Base-by-base conservation (phyloP, 2,329 filamentous ascomycete species). In the Bipolaris sorokiniana region DNA sequence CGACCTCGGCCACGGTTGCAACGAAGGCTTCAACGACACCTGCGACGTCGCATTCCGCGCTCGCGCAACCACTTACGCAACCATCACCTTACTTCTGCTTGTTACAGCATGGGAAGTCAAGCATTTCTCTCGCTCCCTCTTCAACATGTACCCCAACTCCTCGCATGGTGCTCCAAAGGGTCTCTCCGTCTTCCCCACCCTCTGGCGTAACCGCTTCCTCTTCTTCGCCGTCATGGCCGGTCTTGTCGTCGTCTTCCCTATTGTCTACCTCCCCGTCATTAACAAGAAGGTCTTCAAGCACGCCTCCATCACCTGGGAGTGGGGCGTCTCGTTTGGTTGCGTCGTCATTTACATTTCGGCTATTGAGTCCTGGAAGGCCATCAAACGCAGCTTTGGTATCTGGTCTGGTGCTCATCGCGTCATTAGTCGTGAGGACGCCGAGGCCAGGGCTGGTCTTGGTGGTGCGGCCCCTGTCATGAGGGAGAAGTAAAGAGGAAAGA, bases 21-120 rank as follows among this genome's bases (percentile, higher is more conserved):
- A 81, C 61, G 76, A 80, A 54, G 70, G 65, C 42, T 81, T 71
- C 68, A 80, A 80, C 59, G 63, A 70, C 0, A 75, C 73, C 1
- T 81, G 79, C 51, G 74, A 72, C 33, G 69, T 78, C 2, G 77
- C 78, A 0, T 81, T 79, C 67, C 77, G 78, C 18, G 79, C 78
- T 5, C 74, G 79, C 18, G 78, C 77, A 1, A 80, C 79, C 0
- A 79, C 78, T 0, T 81, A 80, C 68, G 72, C 75, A 0, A 78
- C 78, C 18, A 76, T 81, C 11, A 80, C 79, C 0, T 74, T 79
- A 3, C 67, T 80, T 0, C 73, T 80, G 9, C 77, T 80, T 20
- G 71, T 80, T 62, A 80, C 79, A n/a, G 79, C 79, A 2, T 80
- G 78, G 78, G 79, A 81, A 65, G 78, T 80, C 55, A 81, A 80